Conservation (phyloP, 192 early-diverging fungal genomes). For the Linnemannia elongata region DNA sequence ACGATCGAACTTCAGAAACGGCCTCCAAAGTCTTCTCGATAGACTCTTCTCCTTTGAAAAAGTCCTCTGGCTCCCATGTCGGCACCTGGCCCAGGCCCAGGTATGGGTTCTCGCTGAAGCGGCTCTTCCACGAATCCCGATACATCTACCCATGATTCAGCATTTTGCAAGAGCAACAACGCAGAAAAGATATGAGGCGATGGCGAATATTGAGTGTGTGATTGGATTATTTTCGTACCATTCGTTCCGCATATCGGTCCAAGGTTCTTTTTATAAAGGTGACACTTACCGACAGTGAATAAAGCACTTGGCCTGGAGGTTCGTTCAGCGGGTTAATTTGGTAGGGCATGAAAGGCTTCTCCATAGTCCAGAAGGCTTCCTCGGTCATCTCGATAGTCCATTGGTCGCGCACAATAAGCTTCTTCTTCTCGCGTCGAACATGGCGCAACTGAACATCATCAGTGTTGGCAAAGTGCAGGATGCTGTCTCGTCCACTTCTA, state of each 20-base stretch:
- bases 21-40: slow-evolving; percentile 27
- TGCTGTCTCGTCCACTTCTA: slow-evolving; percentile 13
- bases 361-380: slow-evolving; percentile 36
- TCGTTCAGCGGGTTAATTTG: slow-evolving; percentile 4
- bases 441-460: slow-evolving; percentile 20
- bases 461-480: slow-evolving; percentile 27
- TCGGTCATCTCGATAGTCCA: slow-evolving; percentile 35
- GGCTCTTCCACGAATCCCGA: slow-evolving; percentile 26
- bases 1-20: slow-evolving; percentile 7
- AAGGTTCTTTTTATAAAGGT: neutral
- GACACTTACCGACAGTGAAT: slow-evolving; percentile 38
- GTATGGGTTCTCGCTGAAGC: slow-evolving; percentile 49
- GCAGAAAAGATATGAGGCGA: neutral
- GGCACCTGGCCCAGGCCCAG: slow-evolving; percentile 36
- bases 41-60: slow-evolving; percentile 29
- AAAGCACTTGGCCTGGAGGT: slow-evolving; percentile 11
- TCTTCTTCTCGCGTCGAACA: slow-evolving; percentile 29
- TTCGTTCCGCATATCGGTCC: neutral
- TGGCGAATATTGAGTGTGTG: neutral
- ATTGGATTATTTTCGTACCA: neutral
- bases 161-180: neutral
- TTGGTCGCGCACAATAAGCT: slow-evolving; percentile 8
- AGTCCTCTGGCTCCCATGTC: slow-evolving; percentile 35
- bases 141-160: slow-evolving; percentile 28
- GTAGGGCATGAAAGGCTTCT: slow-evolving; percentile 13